Evolutionary conservation across 306 rosid genomes (phyloP).

Genomic region (Astragalus glycyphyllos): DNA sequence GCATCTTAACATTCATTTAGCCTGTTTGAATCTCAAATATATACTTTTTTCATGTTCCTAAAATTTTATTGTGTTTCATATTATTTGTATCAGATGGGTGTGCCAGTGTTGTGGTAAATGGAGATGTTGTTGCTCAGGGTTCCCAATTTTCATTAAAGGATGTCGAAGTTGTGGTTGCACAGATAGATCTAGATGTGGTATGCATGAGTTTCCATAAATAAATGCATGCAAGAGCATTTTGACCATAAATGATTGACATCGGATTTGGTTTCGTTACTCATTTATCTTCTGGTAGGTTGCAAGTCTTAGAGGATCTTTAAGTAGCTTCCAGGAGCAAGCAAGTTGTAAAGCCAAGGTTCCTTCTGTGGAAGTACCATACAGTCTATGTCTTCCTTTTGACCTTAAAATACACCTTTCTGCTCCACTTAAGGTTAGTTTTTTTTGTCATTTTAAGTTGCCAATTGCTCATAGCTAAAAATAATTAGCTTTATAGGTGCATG

Average conservation of each 20-base stretch:
- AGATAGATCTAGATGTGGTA: slow-evolving; percentile 95
- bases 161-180: slow-evolving; percentile 83
- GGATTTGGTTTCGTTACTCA: slow-evolving; percentile 27
- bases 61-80: slow-evolving; percentile 15
- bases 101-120: slow-evolving; percentile 83
- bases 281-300: slow-evolving; percentile 70
- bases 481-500: slow-evolving; percentile 18
- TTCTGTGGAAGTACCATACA: slow-evolving; percentile 69
- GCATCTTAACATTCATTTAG: slow-evolving; percentile 34
- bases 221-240: slow-evolving; percentile 17
- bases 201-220: slow-evolving; percentile 32
- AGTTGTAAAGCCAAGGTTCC: slow-evolving; percentile 83
- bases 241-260: slow-evolving; percentile 20
- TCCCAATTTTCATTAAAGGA: slow-evolving; percentile 96
- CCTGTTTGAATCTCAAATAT: slow-evolving; percentile 28
- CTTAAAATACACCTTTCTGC: slow-evolving; percentile 66
- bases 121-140: slow-evolving; percentile 91
- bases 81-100: slow-evolving; percentile 78
- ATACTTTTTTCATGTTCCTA: slow-evolving; percentile 24
- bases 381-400: slow-evolving; percentile 78
- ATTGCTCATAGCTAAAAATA: slow-evolving; percentile 31
- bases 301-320: slow-evolving; percentile 93
- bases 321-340: slow-evolving; percentile 99
- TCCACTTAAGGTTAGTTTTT: slow-evolving; percentile 75
- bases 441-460: slow-evolving; percentile 36